A percentile compares a stretch with the other conserved stretches of the same genome.
These are phyloP conservation scores for Oleoguttula mirabilis DNA, from an alignment of 495 filamentous ascomycete species.

Conservation along the genomic window DNA sequence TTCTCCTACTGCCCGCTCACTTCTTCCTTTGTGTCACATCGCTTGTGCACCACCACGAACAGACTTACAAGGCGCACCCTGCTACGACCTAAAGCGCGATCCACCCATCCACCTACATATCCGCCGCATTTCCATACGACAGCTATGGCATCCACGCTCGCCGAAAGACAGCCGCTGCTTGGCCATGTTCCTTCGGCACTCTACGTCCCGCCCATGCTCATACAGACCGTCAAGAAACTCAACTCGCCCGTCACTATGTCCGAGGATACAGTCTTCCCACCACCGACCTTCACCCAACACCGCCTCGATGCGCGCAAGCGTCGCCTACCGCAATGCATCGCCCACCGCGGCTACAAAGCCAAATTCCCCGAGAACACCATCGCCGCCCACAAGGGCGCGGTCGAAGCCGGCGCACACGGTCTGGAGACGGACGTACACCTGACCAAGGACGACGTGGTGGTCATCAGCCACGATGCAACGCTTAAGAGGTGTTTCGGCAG, in stretches of 20 bases:
- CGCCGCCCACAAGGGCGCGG: slow-evolving; percentile 59
- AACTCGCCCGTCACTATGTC: slow-evolving; percentile 9
- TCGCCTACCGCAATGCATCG: slow-evolving; percentile 59
- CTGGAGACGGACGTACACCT: slow-evolving; percentile 83
- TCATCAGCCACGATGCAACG: slow-evolving; percentile 66
- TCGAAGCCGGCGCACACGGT: slow-evolving; percentile 61
- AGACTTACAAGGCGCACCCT: too few relatives aligned
- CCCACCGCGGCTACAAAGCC: slow-evolving; percentile 74
- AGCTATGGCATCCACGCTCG: background rate
- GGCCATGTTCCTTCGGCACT: slow-evolving; percentile 5
- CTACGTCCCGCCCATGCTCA: slow-evolving; percentile 8
- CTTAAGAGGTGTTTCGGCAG: slow-evolving; percentile 71
- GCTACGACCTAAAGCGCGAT: background rate
- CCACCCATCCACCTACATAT: background rate
- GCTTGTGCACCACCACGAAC: background rate
- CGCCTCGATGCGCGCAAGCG: slow-evolving; percentile 12
- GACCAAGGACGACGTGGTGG: slow-evolving; percentile 69
- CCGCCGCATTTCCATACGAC: background rate
- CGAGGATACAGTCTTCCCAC: slow-evolving; percentile 7
- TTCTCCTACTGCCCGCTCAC: background rate
- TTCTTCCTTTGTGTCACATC: background rate
- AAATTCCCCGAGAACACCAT: slow-evolving; percentile 79
- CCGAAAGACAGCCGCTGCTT: slow-evolving; percentile 1
- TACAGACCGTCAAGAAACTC: slow-evolving; percentile 14
- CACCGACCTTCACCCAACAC: slow-evolving; percentile 13